A percentile compares a stretch with the other conserved stretches of the same genome.
phyloP scores from a whole-genome alignment of 208 protist genomes.

The Leishmania guyanensis region DNA sequence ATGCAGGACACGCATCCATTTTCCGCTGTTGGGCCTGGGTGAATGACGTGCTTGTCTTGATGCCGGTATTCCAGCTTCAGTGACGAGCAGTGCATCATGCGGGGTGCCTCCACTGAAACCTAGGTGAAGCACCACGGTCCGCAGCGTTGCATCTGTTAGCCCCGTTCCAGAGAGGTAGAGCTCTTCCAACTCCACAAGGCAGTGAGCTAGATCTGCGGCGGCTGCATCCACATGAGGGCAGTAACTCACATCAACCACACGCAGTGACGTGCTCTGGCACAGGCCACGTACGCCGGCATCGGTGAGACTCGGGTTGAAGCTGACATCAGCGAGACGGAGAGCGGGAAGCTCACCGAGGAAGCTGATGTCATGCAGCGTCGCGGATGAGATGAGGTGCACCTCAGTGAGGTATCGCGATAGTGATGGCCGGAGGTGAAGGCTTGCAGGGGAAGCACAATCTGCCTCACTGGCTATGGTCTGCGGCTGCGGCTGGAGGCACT shows the following conservation, averaged over 20 bases:
- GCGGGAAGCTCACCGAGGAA: slow-evolving; percentile 11
- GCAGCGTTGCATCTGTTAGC: slow-evolving; percentile 15
- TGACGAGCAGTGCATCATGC: background rate
- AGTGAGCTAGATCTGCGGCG: slow-evolving; percentile 2
- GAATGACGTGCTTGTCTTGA: background rate
- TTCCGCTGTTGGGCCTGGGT: background rate
- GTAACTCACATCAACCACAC: slow-evolving; percentile 11
- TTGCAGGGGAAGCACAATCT: background rate
- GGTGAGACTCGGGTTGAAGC: slow-evolving; percentile 1
- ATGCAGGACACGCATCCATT: slow-evolving; percentile 17
- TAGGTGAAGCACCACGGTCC: background rate
- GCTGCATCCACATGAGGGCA: slow-evolving; percentile 8
- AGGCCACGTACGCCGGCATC: slow-evolving; percentile 12
- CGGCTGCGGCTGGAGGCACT: background rate
- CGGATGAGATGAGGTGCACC: slow-evolving; percentile 7
- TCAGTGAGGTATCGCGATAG: background rate
- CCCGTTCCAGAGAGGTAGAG: slow-evolving; percentile 17
- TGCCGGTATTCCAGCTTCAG: background rate
- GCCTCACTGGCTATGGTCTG: background rate
- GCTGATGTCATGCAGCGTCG: slow-evolving; percentile 5
- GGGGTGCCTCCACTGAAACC: background rate
- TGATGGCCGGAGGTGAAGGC: background rate
- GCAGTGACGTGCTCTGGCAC: slow-evolving; percentile 8
- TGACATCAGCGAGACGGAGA: slow-evolving; percentile 13
- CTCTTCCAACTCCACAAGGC: slow-evolving; percentile 13